phyloP scores from a whole-genome alignment of 176 grass and related monocot species.

The Thalia dealbata region DNA sequence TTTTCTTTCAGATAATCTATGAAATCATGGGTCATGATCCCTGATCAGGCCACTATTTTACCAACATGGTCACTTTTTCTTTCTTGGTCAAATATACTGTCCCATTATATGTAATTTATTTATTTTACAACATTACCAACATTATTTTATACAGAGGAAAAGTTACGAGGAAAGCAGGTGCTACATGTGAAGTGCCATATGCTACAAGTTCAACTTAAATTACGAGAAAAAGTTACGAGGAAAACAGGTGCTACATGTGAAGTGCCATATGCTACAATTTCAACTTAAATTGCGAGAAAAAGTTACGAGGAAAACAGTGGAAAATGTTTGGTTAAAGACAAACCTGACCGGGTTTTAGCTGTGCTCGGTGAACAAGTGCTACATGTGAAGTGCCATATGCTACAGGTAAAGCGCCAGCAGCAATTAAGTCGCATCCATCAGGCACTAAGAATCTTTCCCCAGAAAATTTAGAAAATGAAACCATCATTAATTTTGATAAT shows the following conservation, averaged over 20 bases:
- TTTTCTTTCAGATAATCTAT: background rate
- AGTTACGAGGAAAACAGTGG: background rate
- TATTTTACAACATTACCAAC: background rate
- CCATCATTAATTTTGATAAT: background rate
- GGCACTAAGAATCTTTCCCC: conserved; percentile 56
- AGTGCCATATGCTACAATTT: no score
- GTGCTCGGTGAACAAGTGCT: conserved; percentile 71
- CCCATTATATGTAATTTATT: background rate
- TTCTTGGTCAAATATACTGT: background rate
- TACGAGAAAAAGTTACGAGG: background rate
- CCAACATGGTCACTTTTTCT: background rate
- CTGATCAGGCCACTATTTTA: background rate
- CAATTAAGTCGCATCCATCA: conserved; percentile 74
- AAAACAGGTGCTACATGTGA: no score
- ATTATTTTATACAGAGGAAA: background rate
- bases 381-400: conserved; percentile 89
- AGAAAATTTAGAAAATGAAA: conserved; percentile 9
- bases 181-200: no score
- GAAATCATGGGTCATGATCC: background rate
- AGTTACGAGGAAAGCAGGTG: no score
- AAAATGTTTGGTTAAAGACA: background rate
- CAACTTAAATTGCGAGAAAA: background rate
- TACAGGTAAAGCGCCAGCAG: conserved; percentile 81
- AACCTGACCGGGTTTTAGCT: conserved; percentile 80
- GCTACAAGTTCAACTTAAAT: background rate